Evolutionary conservation across 169 alveolate species (phyloP), one percentile per base, ranked within the genome.

Genomic region (Cryptosporidium sp.): DNA sequence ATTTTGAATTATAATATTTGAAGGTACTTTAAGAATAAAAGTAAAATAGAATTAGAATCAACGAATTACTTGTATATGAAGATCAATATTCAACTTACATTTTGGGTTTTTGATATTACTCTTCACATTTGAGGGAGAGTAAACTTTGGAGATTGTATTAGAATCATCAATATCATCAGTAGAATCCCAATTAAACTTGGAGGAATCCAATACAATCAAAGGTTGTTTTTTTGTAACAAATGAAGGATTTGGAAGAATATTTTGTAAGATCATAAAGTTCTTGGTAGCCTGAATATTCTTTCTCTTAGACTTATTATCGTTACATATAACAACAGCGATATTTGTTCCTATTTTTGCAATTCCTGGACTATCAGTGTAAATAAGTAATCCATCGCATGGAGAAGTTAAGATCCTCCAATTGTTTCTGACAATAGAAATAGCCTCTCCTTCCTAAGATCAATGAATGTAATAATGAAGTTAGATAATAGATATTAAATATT

Each of bases 351-450:
- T 62, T 29, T 42, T 60, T 21, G 75, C 75, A 18, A 80, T 26
- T 14, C 89, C 89, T 14, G 89, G 89, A 51, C 67, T 26, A 37
- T 80, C 80, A 9, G 68, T 80, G 53, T 80, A 80, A n/a, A 80
- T 42, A 29, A 80, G 12, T 21, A 80, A 29, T 62, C 89, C 89
- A 29, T 80, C 51, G 65, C 89, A 80, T 10, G 89, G 89, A 21
- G 89, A 80, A 29, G 73, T 60, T 42, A 80, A 31, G 18, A 80
- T 60, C 35, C 48, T 80, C 89, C 89, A 80, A 18, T 80, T 80
- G 26, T 60, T 60, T 29, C 89, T 80, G 7, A 80, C 67, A 39
- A 80, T 65, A 4, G 75, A 37, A 31, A 80, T 45, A 12, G 89
- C 89, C n/a, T 80, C 89, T 35, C 89, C 89, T 31, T 18, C 29